Evolutionary conservation across 1,139 yeast genomes (phyloP), one percentile per base, ranked within the genome.

Genomic region (Geotrichum klebahnii): DNA sequence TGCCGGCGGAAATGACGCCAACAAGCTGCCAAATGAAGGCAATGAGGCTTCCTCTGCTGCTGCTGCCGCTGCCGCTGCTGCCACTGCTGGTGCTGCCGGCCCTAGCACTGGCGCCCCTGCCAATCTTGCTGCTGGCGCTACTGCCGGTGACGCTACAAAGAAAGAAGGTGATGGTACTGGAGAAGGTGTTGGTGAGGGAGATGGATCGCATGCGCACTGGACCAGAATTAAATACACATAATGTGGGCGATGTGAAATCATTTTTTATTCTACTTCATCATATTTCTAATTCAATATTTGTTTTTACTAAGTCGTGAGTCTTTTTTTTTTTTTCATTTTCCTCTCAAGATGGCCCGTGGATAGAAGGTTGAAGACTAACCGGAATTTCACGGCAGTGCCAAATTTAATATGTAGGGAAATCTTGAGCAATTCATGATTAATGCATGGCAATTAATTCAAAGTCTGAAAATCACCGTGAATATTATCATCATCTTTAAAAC

Each of bases 1-100:
- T 20, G 26, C 29, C 24, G 37, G 20, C 16, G 46, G 37, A 16
- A 37, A 42, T 28, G 39, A 19, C 33, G 41, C 17, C 19, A 37
- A 26, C 29, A 43, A 36, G 17, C 40, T 42, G 22, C 32, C 6
- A 20, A 17, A 39, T 6, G 23, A 9, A 20, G 34, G 35, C 14
- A 4, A 19, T 14, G 33, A 28, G 10, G 35, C 32, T 6, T 33
- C 28, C 16, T n/a, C 33, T 17, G 41, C 41, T 23, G 20, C 37
- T 16, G 20, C 12, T 10, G 29, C 19, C 19, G 20, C 37, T 8
- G 41, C n/a, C 16, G 35, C 32, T 6, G 44, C 28, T 22, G 23
- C 33, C 29, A 28, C 41, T 23, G 20, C 37, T 16, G 20, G 16
- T 10, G 29, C 19, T 17, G 20, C 37, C 9, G 41, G 14, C n/a